Evolutionary conservation across 176 grass and related monocot species (phyloP).

Genomic region (Carex pumila): DNA sequence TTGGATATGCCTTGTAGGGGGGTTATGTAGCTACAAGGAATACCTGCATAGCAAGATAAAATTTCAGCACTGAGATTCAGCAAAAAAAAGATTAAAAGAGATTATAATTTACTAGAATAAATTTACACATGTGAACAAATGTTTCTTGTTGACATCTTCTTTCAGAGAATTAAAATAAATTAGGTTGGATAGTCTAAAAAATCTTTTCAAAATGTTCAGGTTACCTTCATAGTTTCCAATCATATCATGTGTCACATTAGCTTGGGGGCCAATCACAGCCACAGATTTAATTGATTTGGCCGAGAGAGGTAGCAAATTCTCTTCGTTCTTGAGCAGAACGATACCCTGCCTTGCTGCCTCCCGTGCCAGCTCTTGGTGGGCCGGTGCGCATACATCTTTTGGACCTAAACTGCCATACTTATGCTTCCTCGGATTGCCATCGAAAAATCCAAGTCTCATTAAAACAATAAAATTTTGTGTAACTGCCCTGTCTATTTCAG

Average conservation of each 20-base stretch:
- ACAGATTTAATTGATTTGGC: slow-evolving; percentile 39
- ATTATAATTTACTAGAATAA: neutral
- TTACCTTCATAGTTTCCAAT: slow-evolving; percentile 89
- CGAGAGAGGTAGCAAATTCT: slow-evolving; percentile 46
- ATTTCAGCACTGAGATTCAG: neutral
- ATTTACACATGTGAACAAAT: neutral
- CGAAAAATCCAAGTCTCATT: slow-evolving; percentile 74
- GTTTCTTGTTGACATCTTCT: neutral
- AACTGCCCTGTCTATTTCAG: slow-evolving; percentile 61
- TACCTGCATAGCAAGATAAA: slow-evolving; percentile 29
- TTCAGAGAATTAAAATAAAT: neutral
- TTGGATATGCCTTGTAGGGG: slow-evolving; percentile 68
- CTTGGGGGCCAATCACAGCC: slow-evolving; percentile 83
- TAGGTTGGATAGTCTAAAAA: neutral
- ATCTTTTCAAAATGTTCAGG: neutral
- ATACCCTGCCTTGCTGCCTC: slow-evolving; percentile 82
- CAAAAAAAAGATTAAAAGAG: neutral
- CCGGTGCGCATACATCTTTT: slow-evolving; percentile 59
- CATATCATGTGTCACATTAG: slow-evolving; percentile 78
- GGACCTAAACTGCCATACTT: slow-evolving; percentile 51
- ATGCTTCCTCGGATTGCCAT: slow-evolving; percentile 58
- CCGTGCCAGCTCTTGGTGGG: slow-evolving; percentile 65
- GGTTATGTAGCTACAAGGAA: slow-evolving; percentile 65
- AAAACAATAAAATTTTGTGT: slow-evolving; percentile 65
- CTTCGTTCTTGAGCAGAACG: slow-evolving; percentile 76